phyloP scores from a whole-genome alignment of 176 grass and related monocot genomes.

The Panicum miliaceum region DNA sequence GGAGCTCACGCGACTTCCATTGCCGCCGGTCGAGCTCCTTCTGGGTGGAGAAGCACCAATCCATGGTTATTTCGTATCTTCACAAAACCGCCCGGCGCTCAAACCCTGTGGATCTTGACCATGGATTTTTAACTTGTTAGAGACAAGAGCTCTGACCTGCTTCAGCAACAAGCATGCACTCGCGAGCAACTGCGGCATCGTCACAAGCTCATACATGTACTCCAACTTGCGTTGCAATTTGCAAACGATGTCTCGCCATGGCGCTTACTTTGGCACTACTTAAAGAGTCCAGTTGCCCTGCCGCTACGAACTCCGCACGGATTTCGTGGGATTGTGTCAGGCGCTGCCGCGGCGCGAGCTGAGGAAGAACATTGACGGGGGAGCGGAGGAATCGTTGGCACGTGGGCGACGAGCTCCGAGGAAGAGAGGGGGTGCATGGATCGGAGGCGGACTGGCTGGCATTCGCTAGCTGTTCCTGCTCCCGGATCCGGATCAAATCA shows the following conservation, averaged over 20 bases:
- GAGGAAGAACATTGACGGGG: neutral
- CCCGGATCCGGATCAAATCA: constrained; percentile 19
- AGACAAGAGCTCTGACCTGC: neutral
- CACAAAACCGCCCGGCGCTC: neutral
- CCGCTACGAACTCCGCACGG: constrained; percentile 25
- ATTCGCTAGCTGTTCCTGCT: constrained; percentile 18
- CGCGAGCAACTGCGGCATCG: neutral
- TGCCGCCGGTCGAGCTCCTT: too few relatives aligned
- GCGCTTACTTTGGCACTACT: constrained; percentile 11
- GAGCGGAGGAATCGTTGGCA: constrained; percentile 20
- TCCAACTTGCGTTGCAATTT: neutral
- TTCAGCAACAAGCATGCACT: neutral
- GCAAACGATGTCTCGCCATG: neutral
- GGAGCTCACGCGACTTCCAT: too few relatives aligned
- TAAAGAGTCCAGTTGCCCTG: constrained; percentile 29
- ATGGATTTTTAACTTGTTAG: too few relatives aligned
- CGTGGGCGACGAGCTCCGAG: neutral
- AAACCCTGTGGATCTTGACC: neutral
- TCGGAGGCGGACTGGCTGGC: neutral
- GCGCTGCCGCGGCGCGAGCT: neutral
- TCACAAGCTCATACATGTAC: neutral
- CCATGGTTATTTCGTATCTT: neutral
- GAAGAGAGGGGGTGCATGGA: neutral
- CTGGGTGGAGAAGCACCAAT: too few relatives aligned
- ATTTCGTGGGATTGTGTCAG: constrained; percentile 58